Evolutionary conservation across 2,329 filamentous ascomycete genomes (phyloP).

Genomic region (Periglandula ipomoeae): DNA sequence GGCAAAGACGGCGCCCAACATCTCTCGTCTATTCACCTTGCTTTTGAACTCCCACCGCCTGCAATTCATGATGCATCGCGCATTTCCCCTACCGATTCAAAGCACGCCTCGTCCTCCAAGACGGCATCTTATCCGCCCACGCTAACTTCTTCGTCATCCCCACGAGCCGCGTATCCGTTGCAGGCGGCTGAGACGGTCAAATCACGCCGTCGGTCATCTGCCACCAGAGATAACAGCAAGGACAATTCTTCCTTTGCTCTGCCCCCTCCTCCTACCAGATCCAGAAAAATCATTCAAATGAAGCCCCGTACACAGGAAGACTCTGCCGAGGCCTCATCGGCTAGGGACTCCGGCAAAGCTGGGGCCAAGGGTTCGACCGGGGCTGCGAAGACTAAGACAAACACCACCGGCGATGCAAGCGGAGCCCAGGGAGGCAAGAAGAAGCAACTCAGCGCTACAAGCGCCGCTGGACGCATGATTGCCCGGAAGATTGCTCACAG

Average conservation of each 20-base stretch:
- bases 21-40: constrained; percentile 52
- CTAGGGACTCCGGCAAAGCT: constrained; percentile 16
- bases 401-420: constrained; percentile 4
- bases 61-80: constrained; percentile 49
- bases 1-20: constrained; percentile 58
- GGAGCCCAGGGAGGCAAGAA: constrained; percentile 46
- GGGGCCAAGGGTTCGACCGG: constrained; percentile 13
- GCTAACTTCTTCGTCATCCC: constrained; percentile 13
- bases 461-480: constrained; percentile 85
- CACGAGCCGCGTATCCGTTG: constrained; percentile 30
- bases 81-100: constrained; percentile 23
- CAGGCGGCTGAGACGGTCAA: constrained; percentile 44
- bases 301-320: constrained; percentile 53
- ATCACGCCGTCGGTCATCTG: constrained; percentile 42
- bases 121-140: constrained; percentile 7
- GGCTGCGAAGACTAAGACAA: constrained; percentile 11
- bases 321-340: constrained; percentile 13
- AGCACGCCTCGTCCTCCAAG: constrained; percentile 20
- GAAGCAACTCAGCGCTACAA: constrained; percentile 67
- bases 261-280: constrained; percentile 83
- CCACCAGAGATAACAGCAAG: constrained; percentile 29
- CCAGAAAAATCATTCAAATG: constrained; percentile 98
- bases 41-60: constrained; percentile 70
- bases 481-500: constrained; percentile 95
- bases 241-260: constrained; percentile 62